Evolutionary conservation across 73 alveolate genomes (phyloP).

Genomic region (Tetrahymena thermophila): DNA sequence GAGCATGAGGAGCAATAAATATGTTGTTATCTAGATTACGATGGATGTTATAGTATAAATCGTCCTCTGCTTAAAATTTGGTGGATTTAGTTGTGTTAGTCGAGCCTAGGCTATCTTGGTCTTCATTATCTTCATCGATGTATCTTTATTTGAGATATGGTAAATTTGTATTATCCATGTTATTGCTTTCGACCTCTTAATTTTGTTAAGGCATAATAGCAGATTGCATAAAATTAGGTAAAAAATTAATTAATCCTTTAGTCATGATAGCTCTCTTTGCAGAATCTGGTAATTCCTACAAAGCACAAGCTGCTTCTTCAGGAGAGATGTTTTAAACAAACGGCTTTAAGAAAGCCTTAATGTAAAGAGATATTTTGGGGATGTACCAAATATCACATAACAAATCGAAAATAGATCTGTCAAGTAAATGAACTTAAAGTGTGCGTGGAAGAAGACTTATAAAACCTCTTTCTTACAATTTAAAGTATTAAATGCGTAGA

Average conservation of each 20-base stretch:
- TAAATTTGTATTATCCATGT: background rate
- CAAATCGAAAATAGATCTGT: conserved; percentile 36
- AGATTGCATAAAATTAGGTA: conserved; percentile 4
- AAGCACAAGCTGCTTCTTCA: conserved; percentile 38
- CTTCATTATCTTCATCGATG: background rate
- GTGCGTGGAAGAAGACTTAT: conserved; percentile 20
- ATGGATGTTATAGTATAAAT: background rate
- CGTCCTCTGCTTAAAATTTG: background rate
- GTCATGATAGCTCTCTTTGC: conserved; percentile 13
- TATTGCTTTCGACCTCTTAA: background rate
- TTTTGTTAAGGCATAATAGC: background rate
- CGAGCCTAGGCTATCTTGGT: background rate
- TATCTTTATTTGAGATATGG: background rate
- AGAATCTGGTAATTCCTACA: conserved; percentile 17
- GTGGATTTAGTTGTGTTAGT: background rate
- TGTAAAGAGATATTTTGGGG: conserved; percentile 26
- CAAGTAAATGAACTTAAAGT: background rate
- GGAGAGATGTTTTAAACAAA: conserved; percentile 23
- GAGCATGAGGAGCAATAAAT: background rate
- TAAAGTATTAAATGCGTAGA: background rate
- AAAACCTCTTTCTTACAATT: conserved; percentile 12
- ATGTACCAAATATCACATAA: conserved; percentile 40
- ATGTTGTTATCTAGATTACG: background rate
- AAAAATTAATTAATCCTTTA: conserved; percentile 29
- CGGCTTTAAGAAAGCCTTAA: conserved; percentile 32